Percentiles rank a stretch among this genome's conserved stretches.
phyloP scores from a whole-genome alignment of 306 rosid species.

The Castanopsis chinensis region DNA sequence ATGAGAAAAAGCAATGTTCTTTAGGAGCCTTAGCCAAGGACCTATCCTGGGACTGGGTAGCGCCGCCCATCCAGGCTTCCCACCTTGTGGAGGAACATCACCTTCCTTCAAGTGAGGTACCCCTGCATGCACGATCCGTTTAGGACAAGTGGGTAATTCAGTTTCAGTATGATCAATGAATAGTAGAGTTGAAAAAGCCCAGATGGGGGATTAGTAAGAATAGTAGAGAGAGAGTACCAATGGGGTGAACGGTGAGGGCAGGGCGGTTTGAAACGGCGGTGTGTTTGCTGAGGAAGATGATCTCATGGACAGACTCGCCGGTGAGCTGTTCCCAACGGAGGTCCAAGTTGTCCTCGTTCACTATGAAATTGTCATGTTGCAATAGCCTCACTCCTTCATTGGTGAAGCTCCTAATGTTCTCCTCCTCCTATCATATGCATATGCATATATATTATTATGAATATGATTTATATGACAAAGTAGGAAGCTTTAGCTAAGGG shows the following conservation, averaged over 20 bases:
- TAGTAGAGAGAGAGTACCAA: conserved; percentile 36
- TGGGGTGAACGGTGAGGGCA: conserved; percentile 88
- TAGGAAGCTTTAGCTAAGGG: no score
- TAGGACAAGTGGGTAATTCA: no score
- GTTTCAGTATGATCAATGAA: no score
- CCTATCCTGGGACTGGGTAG: conserved; percentile 79
- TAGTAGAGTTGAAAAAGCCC: no score
- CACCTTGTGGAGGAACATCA: conserved; percentile 89
- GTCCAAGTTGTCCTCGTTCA: conserved; percentile 68
- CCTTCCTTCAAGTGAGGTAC: conserved; percentile 89
- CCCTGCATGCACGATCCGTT: conserved; percentile 33
- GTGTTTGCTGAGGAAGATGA: conserved; percentile 82
- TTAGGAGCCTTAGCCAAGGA: conserved; percentile 83
- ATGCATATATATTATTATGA: no score
- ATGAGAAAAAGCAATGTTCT: conserved; percentile 61
- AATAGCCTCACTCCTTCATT: conserved; percentile 61
- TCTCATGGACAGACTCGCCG: conserved; percentile 70
- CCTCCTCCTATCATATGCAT: not conserved
- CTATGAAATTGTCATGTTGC: conserved; percentile 56
- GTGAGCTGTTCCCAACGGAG: conserved; percentile 70
- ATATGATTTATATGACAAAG: no score
- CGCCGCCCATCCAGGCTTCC: conserved; percentile 94
- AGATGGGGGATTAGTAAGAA: no score
- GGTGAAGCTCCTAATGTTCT: conserved; percentile 57
- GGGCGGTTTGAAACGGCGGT: conserved; percentile 90